Conservation (phyloP, 495 filamentous ascomycete genomes). For the Aspergillus ostianus region DNA sequence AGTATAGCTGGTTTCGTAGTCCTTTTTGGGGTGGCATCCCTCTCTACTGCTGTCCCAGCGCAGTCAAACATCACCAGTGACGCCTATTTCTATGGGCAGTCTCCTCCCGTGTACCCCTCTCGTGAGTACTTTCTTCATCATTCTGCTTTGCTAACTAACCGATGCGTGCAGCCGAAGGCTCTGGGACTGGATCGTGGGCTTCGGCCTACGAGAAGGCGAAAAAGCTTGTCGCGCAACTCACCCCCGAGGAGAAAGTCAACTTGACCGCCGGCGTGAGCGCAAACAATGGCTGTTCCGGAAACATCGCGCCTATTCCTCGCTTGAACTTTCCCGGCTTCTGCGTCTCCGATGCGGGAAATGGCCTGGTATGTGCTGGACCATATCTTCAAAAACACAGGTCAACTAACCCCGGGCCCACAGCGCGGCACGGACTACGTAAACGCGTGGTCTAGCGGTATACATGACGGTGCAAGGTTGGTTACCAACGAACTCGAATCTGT, state of each 20-base stretch:
- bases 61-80: conserved; percentile 23
- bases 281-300: conserved; percentile 57
- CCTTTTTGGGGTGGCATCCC: conserved; percentile 9
- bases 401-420: conserved; percentile 4
- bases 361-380: conserved; percentile 33
- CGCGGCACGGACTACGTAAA: conserved; percentile 60
- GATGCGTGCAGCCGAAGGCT: conserved; percentile 19
- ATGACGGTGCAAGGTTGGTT: conserved; percentile 47
- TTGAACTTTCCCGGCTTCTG: conserved; percentile 62
- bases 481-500: neutral
- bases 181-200: conserved; percentile 58
- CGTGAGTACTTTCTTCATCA: conserved; percentile 24
- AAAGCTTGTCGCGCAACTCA: conserved; percentile 54
- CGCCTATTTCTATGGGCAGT: conserved; percentile 54
- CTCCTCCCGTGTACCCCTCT: conserved; percentile 54
- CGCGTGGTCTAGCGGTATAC: conserved; percentile 52
- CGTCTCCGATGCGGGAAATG: conserved; percentile 62
- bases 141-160: neutral
- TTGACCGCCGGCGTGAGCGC: conserved; percentile 55
- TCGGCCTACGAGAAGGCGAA: conserved; percentile 49
- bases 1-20: neutral
- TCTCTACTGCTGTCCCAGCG: conserved; percentile 5
- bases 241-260: conserved; percentile 57
- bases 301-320: conserved; percentile 49
- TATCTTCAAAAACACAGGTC: neutral